phyloP scores from a whole-genome alignment of 495 filamentous ascomycete genomes.

The Penicillium simplicissimum region DNA sequence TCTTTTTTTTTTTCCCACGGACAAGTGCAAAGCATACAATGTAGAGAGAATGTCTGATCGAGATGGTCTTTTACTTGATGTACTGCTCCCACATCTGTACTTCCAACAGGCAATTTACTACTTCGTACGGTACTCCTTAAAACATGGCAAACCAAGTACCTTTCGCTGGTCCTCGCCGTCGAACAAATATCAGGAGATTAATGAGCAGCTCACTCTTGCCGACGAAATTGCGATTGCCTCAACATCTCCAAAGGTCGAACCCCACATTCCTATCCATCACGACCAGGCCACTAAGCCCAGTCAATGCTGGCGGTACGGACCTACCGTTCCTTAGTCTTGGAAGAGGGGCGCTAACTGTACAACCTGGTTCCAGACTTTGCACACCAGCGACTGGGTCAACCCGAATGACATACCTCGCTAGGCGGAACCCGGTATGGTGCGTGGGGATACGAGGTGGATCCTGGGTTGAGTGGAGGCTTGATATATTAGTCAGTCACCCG shows the following conservation, averaged over 20 bases:
- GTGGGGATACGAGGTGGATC: constrained; percentile 27
- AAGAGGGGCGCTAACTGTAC: background rate
- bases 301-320: constrained; percentile 6
- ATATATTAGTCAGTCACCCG: background rate
- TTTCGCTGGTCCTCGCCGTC: background rate
- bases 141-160: background rate
- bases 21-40: background rate
- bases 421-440: constrained; percentile 15
- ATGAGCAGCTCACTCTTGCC: constrained; percentile 20
- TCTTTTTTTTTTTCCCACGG: background rate
- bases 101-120: no score
- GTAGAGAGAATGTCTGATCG: no score
- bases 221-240: constrained; percentile 26
- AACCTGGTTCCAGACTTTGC: background rate
- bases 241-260: constrained; percentile 4
- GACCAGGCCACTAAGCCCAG: constrained; percentile 10
- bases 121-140: no score
- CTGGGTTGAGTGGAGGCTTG: background rate
- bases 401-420: constrained; percentile 12
- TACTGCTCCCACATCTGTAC: no score
- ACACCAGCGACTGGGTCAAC: constrained; percentile 11
- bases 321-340: constrained; percentile 6
- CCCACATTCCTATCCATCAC: constrained; percentile 5
- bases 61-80: no score
- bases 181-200: constrained; percentile 10